Conservation (phyloP, 768 basidiomycete genomes). For the Imleria badia region DNA sequence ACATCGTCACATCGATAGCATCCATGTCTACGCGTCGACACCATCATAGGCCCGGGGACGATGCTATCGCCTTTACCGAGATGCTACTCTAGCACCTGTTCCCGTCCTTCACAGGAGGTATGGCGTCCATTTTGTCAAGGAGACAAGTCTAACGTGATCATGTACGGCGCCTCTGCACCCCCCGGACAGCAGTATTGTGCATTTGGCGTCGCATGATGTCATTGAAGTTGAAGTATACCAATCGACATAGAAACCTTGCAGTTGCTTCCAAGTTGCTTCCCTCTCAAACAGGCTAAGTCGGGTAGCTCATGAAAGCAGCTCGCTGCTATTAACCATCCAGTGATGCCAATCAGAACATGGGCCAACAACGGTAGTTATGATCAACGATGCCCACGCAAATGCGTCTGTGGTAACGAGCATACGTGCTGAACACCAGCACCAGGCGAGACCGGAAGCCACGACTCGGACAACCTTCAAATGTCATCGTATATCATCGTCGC, state of each 20-base stretch:
- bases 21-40: slow-evolving; percentile 10
- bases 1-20: slow-evolving; percentile 7
- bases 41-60: not conserved
- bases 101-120: slow-evolving; percentile 11
- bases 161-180: too few species aligned
- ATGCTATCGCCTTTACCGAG: not conserved
- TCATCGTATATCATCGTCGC: slow-evolving; percentile 7
- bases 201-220: too few species aligned
- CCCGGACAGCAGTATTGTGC: too few species aligned
- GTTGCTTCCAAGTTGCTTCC: too few species aligned
- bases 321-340: not conserved
- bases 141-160: slow-evolving; percentile 43
- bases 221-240: too few species aligned
- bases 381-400: not conserved
- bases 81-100: not conserved
- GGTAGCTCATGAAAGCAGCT: not conserved
- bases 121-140: slow-evolving; percentile 12
- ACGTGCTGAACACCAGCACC: not conserved
- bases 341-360: not conserved
- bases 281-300: not conserved
- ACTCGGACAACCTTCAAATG: not conserved
- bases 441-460: not conserved
- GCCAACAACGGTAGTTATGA: not conserved
- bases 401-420: not conserved
- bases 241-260: too few species aligned